Evolutionary conservation across 352 stramenopile species (phyloP).

Genomic region (Phytophthora megakarya): DNA sequence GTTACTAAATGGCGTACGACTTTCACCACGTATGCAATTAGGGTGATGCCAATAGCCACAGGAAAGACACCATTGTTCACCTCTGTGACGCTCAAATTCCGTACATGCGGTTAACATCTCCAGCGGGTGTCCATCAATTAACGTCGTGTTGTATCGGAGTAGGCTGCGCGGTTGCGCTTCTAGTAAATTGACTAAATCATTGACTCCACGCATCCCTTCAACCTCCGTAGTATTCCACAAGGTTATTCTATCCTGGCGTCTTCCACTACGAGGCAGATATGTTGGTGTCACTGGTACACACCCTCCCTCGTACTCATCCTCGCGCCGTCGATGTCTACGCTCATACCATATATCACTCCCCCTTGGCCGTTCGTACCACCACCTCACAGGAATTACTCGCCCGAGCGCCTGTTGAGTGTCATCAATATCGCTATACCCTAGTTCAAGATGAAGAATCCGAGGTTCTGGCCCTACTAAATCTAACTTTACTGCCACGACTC

Average conservation of each 20-base stretch:
- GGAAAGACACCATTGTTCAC: neutral
- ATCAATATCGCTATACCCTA: neutral
- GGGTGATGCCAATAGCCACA: conserved; percentile 6
- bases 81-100: neutral
- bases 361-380: conserved; percentile 4
- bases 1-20: too few species aligned
- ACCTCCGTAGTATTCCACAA: neutral
- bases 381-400: neutral
- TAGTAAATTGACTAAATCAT: neutral
- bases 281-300: conserved; percentile 6
- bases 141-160: neutral
- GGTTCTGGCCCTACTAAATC: neutral
- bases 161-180: neutral
- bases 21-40: neutral
- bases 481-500: neutral
- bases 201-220: neutral
- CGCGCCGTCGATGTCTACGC: neutral
- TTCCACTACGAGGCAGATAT: neutral
- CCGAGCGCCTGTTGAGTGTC: neutral
- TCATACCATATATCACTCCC: conserved; percentile 21
- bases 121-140: neutral
- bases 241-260: neutral
- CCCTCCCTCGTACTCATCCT: conserved; percentile 1
- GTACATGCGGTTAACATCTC: neutral
- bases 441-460: neutral